Evolutionary conservation across 306 rosid species (phyloP).

Genomic region (Clitoria ternatea): DNA sequence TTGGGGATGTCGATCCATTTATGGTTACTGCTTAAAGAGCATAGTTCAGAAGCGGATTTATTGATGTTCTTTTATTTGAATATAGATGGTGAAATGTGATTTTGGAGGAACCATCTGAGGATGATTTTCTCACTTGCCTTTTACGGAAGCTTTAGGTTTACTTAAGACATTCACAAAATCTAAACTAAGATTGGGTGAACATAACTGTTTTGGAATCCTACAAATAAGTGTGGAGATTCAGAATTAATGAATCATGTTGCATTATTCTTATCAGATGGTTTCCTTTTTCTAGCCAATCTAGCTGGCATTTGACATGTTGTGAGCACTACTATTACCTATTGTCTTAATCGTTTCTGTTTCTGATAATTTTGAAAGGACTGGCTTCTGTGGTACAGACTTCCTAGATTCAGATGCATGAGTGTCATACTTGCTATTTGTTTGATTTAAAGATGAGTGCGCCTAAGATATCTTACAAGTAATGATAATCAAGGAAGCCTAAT

Average conservation of each 20-base stretch:
- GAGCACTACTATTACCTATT: background rate
- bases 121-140: slow-evolving; percentile 10
- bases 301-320: background rate
- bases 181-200: slow-evolving; percentile 18
- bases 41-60: background rate
- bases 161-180: slow-evolving; percentile 1
- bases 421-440: too few relatives aligned
- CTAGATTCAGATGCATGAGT: background rate
- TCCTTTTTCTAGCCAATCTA: background rate
- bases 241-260: slow-evolving; percentile 3
- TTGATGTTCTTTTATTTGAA: slow-evolving; percentile 11
- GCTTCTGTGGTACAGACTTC: background rate
- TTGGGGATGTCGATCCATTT: slow-evolving; percentile 91
- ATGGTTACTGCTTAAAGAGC: slow-evolving; percentile 61
- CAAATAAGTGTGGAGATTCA: slow-evolving; percentile 31
- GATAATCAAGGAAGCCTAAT: too few relatives aligned
- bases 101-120: slow-evolving; percentile 21
- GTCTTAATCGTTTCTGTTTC: background rate
- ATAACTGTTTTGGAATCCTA: slow-evolving; percentile 13
- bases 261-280: background rate
- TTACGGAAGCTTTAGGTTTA: slow-evolving; percentile 7
- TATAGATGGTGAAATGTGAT: slow-evolving; percentile 23
- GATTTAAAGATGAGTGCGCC: too few relatives aligned
- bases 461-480: too few relatives aligned
- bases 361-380: background rate